These are phyloP conservation scores for Ceratobasidium theobromae DNA, from an alignment of 1,284 basidiomycete species.

Conservation along the genomic window DNA sequence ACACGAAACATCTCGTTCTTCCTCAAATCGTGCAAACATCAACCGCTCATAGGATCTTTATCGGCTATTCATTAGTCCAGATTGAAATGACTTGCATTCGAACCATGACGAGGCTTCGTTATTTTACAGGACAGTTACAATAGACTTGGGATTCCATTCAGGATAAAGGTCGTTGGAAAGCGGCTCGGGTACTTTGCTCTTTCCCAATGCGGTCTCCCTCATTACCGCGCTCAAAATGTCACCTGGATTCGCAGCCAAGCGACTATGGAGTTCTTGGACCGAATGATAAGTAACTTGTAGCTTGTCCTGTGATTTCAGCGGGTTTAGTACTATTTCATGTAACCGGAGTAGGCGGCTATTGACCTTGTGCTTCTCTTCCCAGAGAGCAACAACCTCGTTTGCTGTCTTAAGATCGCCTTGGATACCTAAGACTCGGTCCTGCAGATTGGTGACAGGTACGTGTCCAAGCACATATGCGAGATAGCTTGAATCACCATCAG, in stretches of 20 bases:
- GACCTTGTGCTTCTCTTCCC: conserved; percentile 31
- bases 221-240: conserved; percentile 9
- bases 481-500: background rate
- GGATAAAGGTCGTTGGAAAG: conserved; percentile 20
- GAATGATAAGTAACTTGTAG: conserved; percentile 12
- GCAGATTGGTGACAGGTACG: conserved; percentile 9
- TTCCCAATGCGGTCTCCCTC: conserved; percentile 7
- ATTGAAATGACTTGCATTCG: too few species aligned
- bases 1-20: too few species aligned
- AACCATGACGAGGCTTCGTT: background rate
- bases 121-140: background rate
- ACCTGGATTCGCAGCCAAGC: background rate
- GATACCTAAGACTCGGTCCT: conserved; percentile 18
- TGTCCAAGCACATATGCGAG: conserved; percentile 25
- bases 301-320: background rate
- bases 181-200: conserved; percentile 12
- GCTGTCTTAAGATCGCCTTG: conserved; percentile 31
- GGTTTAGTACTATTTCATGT: background rate
- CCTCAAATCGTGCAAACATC: too few species aligned
- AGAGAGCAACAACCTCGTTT: conserved; percentile 28
- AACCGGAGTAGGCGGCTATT: background rate
- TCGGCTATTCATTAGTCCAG: too few species aligned
- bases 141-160: conserved; percentile 12
- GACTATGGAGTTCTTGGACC: conserved; percentile 10
- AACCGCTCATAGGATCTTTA: too few species aligned